Evolutionary conservation across 371 early-diverging fungal genomes (phyloP).

Genomic region (Mortierella sp.): DNA sequence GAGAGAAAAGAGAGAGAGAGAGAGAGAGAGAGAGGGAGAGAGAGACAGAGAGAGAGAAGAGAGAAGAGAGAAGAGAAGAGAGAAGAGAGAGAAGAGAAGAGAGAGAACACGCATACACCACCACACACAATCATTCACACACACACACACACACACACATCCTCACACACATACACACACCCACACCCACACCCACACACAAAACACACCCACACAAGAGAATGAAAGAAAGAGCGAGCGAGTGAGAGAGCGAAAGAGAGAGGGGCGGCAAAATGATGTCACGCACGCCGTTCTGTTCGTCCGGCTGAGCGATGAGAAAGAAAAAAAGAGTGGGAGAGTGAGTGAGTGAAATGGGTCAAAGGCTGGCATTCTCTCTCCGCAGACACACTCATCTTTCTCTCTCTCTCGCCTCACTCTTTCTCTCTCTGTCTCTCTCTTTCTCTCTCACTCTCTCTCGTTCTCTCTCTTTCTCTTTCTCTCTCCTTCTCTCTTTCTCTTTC

Average conservation of each 20-base stretch:
- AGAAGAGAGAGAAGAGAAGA: background rate
- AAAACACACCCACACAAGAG: background rate
- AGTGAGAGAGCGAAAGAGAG: too few relatives aligned
- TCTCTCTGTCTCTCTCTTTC: constrained; percentile 2
- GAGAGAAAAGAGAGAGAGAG: background rate
- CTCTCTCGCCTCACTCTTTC: background rate
- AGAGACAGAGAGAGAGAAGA: background rate
- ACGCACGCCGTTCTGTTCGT: background rate
- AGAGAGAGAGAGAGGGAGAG: background rate
- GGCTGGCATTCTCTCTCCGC: background rate
- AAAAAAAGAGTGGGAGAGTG: too few relatives aligned
- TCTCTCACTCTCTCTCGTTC: constrained; percentile 4
- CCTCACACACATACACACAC: too few relatives aligned
- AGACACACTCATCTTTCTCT: background rate
- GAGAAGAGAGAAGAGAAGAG: background rate
- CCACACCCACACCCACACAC: too few relatives aligned
- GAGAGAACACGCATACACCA: too few relatives aligned
- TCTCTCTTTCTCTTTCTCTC: too few relatives aligned
- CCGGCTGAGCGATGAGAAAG: background rate
- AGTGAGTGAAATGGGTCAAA: too few relatives aligned
- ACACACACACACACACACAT: background rate
- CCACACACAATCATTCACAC: background rate
- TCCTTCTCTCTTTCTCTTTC: constrained; percentile 1
- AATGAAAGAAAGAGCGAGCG: background rate
- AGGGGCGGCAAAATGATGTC: background rate